Percentiles rank a stretch among this genome's conserved stretches.
Evolutionary conservation across 2,329 filamentous ascomycete genomes (phyloP).

Genomic region (Verticillium tricorpus): DNA sequence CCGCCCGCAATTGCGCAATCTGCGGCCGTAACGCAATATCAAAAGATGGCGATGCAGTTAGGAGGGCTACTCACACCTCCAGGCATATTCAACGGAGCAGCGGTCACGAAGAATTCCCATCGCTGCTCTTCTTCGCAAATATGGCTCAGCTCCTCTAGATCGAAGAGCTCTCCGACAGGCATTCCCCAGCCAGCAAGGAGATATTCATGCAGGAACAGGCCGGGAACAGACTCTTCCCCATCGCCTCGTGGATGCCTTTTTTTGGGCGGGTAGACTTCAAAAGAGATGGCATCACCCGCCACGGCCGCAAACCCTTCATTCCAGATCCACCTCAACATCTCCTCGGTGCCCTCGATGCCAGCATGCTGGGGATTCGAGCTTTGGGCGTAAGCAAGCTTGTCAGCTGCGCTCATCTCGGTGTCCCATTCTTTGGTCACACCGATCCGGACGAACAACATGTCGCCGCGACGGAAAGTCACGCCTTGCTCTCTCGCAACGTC

Average conservation of each 20-base stretch:
- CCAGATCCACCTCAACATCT: slow-evolving; percentile 40
- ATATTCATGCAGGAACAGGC: slow-evolving; percentile 38
- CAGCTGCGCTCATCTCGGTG: slow-evolving; percentile 23
- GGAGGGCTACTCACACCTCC: slow-evolving; percentile 40
- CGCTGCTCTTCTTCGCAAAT: slow-evolving; percentile 47
- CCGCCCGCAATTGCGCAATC: background rate
- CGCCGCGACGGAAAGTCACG: slow-evolving; percentile 40
- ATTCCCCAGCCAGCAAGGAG: slow-evolving; percentile 44
- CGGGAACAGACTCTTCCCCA: slow-evolving; percentile 8
- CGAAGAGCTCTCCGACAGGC: slow-evolving; percentile 31
- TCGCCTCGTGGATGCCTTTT: slow-evolving; percentile 20
- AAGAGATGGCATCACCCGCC: slow-evolving; percentile 36
- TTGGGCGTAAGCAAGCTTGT: slow-evolving; percentile 42
- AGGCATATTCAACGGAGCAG: slow-evolving; percentile 41
- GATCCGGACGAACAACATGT: slow-evolving; percentile 45
- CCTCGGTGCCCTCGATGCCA: slow-evolving; percentile 33
- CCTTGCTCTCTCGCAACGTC: slow-evolving; percentile 32
- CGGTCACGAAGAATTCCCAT: slow-evolving; percentile 46
- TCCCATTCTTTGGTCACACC: slow-evolving; percentile 26
- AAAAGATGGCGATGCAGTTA: slow-evolving; percentile 39
- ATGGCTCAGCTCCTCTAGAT: slow-evolving; percentile 29
- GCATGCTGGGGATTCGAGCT: slow-evolving; percentile 26
- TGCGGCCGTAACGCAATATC: background rate
- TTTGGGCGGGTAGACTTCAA: slow-evolving; percentile 35
- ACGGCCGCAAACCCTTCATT: slow-evolving; percentile 40